Percentiles rank a stretch among this genome's conserved stretches.
Evolutionary conservation across 345 rosid species (phyloP).

Genomic region (Psidium guajava): DNA sequence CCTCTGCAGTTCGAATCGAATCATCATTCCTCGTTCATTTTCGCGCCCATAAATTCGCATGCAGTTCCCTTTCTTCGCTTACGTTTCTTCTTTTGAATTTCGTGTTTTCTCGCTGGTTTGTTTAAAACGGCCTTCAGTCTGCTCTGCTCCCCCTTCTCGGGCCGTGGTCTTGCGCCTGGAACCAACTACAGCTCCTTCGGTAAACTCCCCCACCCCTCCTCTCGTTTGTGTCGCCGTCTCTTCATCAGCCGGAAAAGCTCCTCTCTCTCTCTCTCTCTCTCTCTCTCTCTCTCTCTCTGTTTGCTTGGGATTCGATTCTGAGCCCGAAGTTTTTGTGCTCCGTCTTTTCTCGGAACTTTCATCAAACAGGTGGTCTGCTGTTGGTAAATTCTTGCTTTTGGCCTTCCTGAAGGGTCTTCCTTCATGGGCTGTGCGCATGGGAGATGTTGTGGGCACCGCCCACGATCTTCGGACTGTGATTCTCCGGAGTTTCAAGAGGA

Average conservation of each 20-base stretch:
- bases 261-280: too few species aligned
- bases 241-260: too few species aligned
- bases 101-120: too few species aligned
- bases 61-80: background rate
- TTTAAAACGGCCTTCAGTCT: too few species aligned
- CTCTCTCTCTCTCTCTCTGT: too few species aligned
- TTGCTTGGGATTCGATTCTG: too few species aligned
- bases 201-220: too few species aligned
- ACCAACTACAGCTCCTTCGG: too few species aligned
- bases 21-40: background rate
- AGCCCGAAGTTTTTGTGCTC: background rate
- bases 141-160: too few species aligned
- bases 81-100: background rate
- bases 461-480: slow-evolving; percentile 51
- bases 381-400: background rate
- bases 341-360: slow-evolving; percentile 9
- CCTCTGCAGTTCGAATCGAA: background rate
- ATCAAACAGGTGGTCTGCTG: slow-evolving; percentile 9
- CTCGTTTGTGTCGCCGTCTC: too few species aligned
- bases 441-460: slow-evolving; percentile 63
- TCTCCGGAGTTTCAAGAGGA: slow-evolving; percentile 18
- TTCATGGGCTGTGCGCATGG: slow-evolving; percentile 87
- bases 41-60: background rate
- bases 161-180: too few species aligned
- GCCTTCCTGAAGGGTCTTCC: background rate